phyloP scores from a whole-genome alignment of 805 yeast species.

The Candida tallmaniae region DNA sequence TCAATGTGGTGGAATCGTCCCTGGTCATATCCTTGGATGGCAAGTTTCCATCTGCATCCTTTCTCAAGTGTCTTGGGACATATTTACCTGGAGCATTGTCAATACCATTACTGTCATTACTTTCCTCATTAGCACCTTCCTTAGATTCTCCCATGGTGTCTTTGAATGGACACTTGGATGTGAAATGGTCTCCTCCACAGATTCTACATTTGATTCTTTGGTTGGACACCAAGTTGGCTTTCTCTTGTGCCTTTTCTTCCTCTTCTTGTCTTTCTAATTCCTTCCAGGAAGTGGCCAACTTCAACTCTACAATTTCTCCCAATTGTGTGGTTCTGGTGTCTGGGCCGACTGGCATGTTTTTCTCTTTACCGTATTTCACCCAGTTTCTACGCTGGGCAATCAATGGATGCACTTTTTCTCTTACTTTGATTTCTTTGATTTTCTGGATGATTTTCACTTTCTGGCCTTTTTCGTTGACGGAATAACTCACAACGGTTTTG shows the following conservation, averaged over 20 bases:
- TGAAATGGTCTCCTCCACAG: slow-evolving; percentile 93
- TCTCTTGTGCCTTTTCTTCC: slow-evolving; percentile 45
- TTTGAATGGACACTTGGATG: slow-evolving; percentile 93
- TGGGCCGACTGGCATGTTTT: slow-evolving; percentile 72
- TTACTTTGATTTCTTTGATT: slow-evolving; percentile 69
- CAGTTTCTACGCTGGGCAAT: slow-evolving; percentile 88
- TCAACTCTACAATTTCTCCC: slow-evolving; percentile 77
- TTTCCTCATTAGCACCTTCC: slow-evolving; percentile 30
- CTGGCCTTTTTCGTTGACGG: slow-evolving; percentile 71
- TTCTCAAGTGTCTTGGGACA: slow-evolving; percentile 44
- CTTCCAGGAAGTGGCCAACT: slow-evolving; percentile 73
- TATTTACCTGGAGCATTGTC: slow-evolving; percentile 30
- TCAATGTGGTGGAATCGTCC: slow-evolving; percentile 83
- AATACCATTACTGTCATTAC: slow-evolving; percentile 8
- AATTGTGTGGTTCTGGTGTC: slow-evolving; percentile 82
- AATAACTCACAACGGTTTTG: slow-evolving; percentile 76
- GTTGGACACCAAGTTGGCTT: slow-evolving; percentile 33
- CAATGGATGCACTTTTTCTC: slow-evolving; percentile 76
- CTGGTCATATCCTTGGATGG: slow-evolving; percentile 43
- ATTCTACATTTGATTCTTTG: slow-evolving; percentile 69
- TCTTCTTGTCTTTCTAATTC: slow-evolving; percentile 72
- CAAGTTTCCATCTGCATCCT: slow-evolving; percentile 37
- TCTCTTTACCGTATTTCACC: slow-evolving; percentile 84
- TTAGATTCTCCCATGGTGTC: slow-evolving; percentile 60
- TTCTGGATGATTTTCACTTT: slow-evolving; percentile 85